Conservation (phyloP, 2,329 filamentous ascomycete genomes). For the Penicillium sp. region DNA sequence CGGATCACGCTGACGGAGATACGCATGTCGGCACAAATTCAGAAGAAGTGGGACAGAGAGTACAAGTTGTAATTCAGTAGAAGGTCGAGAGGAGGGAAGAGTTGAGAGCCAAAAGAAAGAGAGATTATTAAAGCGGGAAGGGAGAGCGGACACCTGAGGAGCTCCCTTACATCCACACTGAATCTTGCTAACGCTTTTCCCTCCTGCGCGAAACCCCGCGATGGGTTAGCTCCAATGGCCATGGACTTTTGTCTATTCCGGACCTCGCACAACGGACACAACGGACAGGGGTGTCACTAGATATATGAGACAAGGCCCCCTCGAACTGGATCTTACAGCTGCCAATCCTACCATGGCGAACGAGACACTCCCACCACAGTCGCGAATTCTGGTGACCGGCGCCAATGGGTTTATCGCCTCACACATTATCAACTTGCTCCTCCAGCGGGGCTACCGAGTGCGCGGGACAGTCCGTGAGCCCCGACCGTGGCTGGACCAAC, state of each 20-base stretch:
- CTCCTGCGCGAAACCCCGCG: not conserved
- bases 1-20: conserved; percentile 85
- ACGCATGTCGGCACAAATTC: conserved; percentile 55
- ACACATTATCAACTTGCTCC: not conserved
- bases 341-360: not conserved
- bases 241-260: not conserved
- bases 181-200: not conserved
- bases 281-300: not conserved
- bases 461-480: not conserved
- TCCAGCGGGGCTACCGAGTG: conserved; percentile 5
- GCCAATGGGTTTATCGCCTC: not conserved
- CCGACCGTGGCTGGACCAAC: not conserved
- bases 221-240: not conserved
- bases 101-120: not conserved
- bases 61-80: not conserved
- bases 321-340: not conserved
- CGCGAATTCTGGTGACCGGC: not conserved
- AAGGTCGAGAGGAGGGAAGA: not conserved
- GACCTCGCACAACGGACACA: not conserved
- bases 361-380: not conserved
- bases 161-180: conserved; percentile 11
- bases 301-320: not conserved
- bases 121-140: conserved; percentile 10
- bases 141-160: not conserved
- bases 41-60: not conserved